Percentiles rank a stretch among this genome's conserved stretches.
phyloP scores from a whole-genome alignment of 108 stramenopile species.

The Fistulifera solaris region DNA sequence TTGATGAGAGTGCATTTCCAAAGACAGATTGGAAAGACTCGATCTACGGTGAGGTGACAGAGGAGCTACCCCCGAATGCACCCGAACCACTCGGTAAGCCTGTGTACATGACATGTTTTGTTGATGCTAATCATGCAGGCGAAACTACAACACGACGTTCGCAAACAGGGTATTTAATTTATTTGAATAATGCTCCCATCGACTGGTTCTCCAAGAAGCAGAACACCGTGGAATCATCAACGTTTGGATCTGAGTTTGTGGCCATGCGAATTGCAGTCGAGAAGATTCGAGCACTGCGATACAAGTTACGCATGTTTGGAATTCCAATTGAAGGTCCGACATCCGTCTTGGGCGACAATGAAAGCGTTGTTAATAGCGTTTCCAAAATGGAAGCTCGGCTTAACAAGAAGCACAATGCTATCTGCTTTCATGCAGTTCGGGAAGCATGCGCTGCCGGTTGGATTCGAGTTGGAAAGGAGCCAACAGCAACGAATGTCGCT shows the following conservation, averaged over 20 bases:
- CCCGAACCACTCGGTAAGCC: slow-evolving; percentile 20
- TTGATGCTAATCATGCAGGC: slow-evolving; percentile 38
- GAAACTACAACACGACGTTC: slow-evolving; percentile 22
- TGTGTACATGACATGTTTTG: slow-evolving; percentile 11
- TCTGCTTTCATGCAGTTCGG: slow-evolving; percentile 28
- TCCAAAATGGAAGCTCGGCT: slow-evolving; percentile 22
- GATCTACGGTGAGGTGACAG: slow-evolving; percentile 14
- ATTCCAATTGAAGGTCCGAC: slow-evolving; percentile 23
- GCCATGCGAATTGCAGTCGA: slow-evolving; percentile 23
- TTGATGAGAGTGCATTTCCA: slow-evolving; percentile 10
- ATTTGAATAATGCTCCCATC: slow-evolving; percentile 25
- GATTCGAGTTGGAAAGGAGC: slow-evolving; percentile 18
- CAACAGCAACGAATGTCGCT: slow-evolving; percentile 23
- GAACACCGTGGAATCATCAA: slow-evolving; percentile 28
- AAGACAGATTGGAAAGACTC: slow-evolving; percentile 5
- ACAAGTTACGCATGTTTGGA: slow-evolving; percentile 29
- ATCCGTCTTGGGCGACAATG: slow-evolving; percentile 18
- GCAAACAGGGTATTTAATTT: slow-evolving; percentile 28
- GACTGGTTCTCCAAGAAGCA: slow-evolving; percentile 25
- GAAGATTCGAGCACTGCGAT: slow-evolving; percentile 15
- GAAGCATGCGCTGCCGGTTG: slow-evolving; percentile 31
- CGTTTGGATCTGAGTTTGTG: slow-evolving; percentile 28
- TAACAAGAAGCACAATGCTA: slow-evolving; percentile 27
- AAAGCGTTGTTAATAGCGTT: slow-evolving; percentile 23
- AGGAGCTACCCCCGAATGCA: slow-evolving; percentile 10